phyloP scores from a whole-genome alignment of 208 protist genomes.

The Crithidia bombi region DNA sequence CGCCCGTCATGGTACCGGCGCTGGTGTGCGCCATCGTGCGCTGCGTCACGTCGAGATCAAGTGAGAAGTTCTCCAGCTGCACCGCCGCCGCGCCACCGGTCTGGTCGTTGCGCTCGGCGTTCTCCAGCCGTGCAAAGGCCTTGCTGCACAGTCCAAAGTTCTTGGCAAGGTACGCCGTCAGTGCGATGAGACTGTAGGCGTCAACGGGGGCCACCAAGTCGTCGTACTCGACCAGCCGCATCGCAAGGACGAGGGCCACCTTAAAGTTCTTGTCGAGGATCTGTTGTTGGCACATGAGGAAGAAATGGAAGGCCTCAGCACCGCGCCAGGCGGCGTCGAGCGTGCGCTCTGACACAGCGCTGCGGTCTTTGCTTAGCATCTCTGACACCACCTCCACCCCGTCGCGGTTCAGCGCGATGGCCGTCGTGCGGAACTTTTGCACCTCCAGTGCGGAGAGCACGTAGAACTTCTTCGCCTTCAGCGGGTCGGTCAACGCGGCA shows the following conservation, averaged over 20 bases:
- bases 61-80: constrained; percentile 73
- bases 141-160: constrained; percentile 94
- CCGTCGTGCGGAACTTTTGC: constrained; percentile 85
- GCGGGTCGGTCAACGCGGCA: constrained; percentile 73
- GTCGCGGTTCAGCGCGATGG: constrained; percentile 68
- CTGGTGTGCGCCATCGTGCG: constrained; percentile 55
- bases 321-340: constrained; percentile 92
- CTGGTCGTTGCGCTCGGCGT: constrained; percentile 80
- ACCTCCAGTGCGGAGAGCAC: constrained; percentile 96
- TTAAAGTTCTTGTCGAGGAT: constrained; percentile 76
- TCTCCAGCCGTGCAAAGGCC: constrained; percentile 95
- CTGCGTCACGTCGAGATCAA: constrained; percentile 82
- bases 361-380: constrained; percentile 78
- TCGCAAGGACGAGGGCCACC: constrained; percentile 78
- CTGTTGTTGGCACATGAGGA: constrained; percentile 92
- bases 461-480: constrained; percentile 96
- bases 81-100: constrained; percentile 20
- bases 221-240: constrained; percentile 95
- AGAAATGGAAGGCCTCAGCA: constrained; percentile 97
- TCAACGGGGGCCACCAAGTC: constrained; percentile 89
- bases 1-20: constrained; percentile 23
- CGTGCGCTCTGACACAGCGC: constrained; percentile 68
- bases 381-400: constrained; percentile 71
- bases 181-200: constrained; percentile 95
- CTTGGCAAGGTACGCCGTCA: constrained; percentile 92